phyloP scores from a whole-genome alignment of 768 basidiomycete genomes.

The Boletus subcaerulescens region DNA sequence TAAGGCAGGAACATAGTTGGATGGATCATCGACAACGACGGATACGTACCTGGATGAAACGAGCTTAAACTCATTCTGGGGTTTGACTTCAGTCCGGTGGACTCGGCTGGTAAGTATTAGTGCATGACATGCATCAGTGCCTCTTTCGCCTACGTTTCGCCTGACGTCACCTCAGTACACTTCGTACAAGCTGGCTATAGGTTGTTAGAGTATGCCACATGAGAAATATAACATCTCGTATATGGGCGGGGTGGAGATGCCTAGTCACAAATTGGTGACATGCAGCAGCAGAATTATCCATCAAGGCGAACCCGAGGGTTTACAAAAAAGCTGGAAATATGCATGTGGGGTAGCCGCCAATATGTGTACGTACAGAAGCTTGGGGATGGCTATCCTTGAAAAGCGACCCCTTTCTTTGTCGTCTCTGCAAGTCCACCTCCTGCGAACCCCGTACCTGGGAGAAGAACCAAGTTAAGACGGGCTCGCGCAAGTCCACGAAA shows the following conservation, averaged over 20 bases:
- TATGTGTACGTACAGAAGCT: not conserved
- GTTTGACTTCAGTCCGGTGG: constrained; percentile 28
- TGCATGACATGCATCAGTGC: no score
- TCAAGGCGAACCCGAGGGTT: constrained; percentile 1
- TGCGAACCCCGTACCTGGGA: constrained; percentile 85
- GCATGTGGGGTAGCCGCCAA: not conserved
- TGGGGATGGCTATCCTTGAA: constrained; percentile 63
- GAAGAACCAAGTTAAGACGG: constrained; percentile 1
- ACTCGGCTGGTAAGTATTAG: no score
- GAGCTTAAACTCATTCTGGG: constrained; percentile 36
- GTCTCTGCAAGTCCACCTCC: constrained; percentile 95
- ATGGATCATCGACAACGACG: not conserved
- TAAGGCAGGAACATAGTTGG: not conserved
- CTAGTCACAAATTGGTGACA: not conserved
- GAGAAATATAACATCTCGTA: not conserved
- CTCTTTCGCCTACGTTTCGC: no score
- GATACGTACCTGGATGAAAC: not conserved
- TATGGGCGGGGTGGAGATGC: not conserved
- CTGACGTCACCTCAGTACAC: not conserved
- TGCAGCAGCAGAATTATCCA: not conserved
- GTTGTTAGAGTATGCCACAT: not conserved
- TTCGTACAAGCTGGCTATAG: not conserved
- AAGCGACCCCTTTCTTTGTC: constrained; percentile 72
- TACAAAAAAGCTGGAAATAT: not conserved
- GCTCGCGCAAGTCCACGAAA: not conserved